Conservation (phyloP, 495 filamentous ascomycete species). For the Opeltia flavorubescens region DNA sequence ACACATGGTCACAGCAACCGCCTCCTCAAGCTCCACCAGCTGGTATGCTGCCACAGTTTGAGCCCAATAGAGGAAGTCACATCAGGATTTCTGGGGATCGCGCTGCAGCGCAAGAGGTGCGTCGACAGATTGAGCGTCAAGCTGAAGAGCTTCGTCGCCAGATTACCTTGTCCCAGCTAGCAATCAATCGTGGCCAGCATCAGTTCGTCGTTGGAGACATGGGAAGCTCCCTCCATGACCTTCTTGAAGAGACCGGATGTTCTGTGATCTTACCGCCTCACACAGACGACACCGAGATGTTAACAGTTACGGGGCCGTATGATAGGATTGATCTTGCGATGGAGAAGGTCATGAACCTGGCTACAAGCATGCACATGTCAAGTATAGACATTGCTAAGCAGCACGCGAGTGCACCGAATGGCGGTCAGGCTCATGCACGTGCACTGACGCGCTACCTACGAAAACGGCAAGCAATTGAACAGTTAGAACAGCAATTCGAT, state of each 20-base stretch:
- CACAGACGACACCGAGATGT: constrained; percentile 59
- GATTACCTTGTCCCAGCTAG: constrained; percentile 56
- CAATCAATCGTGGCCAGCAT: constrained; percentile 65
- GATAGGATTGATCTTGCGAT: constrained; percentile 57
- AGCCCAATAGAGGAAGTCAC: constrained; percentile 46
- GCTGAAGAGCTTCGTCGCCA: constrained; percentile 55
- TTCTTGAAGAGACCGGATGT: constrained; percentile 84
- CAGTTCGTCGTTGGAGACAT: constrained; percentile 81
- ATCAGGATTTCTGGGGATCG: constrained; percentile 85
- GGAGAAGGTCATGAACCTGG: constrained; percentile 68
- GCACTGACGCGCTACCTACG: constrained; percentile 74
- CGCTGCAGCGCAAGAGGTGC: constrained; percentile 61
- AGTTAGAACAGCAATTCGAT: constrained; percentile 61
- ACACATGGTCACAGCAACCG: constrained; percentile 55
- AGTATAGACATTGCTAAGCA: constrained; percentile 65
- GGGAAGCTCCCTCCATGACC: constrained; percentile 63
- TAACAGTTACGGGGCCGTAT: constrained; percentile 70
- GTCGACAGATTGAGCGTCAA: constrained; percentile 61
- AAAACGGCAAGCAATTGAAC: constrained; percentile 59
- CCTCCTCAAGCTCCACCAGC: constrained; percentile 49
- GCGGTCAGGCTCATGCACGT: constrained; percentile 61
- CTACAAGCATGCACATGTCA: constrained; percentile 64
- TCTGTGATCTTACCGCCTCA: constrained; percentile 60
- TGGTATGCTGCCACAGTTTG: constrained; percentile 52
- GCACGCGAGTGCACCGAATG: constrained; percentile 56